Conservation (phyloP, 108 stramenopile species). For the Cyclotella choctawhatcheeana region DNA sequence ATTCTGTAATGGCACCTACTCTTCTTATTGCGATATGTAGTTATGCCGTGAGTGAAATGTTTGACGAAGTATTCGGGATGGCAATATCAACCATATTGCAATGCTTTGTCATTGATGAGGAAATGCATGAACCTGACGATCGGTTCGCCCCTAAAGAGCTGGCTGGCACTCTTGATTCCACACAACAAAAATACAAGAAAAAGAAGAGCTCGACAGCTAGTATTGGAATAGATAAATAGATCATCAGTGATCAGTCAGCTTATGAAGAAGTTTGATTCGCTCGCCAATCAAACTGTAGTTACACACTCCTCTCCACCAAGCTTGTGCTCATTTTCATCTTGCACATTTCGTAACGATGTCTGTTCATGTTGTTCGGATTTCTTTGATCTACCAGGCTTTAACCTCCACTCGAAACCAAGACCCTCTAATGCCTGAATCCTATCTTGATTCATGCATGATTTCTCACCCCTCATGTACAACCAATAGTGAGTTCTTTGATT, state of each 20-base stretch:
- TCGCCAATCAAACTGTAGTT: too few species aligned
- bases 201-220: slow-evolving; percentile 9
- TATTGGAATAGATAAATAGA: too few species aligned
- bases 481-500: slow-evolving; percentile 24
- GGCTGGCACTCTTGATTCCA: slow-evolving; percentile 39
- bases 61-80: slow-evolving; percentile 75
- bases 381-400: neutral
- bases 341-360: too few species aligned
- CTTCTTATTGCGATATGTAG: slow-evolving; percentile 68
- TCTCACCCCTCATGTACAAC: slow-evolving; percentile 24
- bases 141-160: slow-evolving; percentile 60
- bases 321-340: too few species aligned
- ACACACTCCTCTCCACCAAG: too few species aligned
- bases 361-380: neutral
- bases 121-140: slow-evolving; percentile 77
- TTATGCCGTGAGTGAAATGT: slow-evolving; percentile 64
- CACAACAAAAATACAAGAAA: slow-evolving; percentile 18
- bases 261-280: neutral
- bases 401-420: slow-evolving; percentile 44
- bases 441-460: slow-evolving; percentile 22
- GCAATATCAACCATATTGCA: slow-evolving; percentile 83
- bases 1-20: slow-evolving; percentile 69
- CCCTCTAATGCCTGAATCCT: slow-evolving; percentile 23
- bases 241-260: too few species aligned
- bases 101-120: slow-evolving; percentile 92